Conservation (phyloP, 2,329 filamentous ascomycete genomes). For the Teratosphaeria nubilosa region DNA sequence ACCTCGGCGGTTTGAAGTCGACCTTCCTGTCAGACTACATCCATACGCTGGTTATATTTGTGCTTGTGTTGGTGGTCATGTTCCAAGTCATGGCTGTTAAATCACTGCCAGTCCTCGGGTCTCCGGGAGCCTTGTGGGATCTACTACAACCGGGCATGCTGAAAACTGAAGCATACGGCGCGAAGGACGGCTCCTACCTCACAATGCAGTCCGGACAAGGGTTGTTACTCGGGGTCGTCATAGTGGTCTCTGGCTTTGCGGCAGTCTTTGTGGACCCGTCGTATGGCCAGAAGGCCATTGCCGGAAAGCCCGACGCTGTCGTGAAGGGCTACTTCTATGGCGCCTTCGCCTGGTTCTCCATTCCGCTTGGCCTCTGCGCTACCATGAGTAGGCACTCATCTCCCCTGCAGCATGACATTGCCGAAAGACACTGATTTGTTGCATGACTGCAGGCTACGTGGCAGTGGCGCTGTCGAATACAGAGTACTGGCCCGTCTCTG, state of each 20-base stretch:
- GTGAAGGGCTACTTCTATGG: conserved; percentile 15
- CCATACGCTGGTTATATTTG: conserved; percentile 18
- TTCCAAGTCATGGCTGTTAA: conserved; percentile 11
- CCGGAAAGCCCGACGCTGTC: conserved; percentile 10
- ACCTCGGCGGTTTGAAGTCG: conserved; percentile 17
- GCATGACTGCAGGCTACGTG: conserved; percentile 10
- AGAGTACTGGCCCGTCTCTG: neutral
- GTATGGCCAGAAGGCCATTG: conserved; percentile 17
- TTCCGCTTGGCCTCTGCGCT: conserved; percentile 14
- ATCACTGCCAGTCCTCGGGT: neutral
- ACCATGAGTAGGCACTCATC: neutral
- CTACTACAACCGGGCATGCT: neutral
- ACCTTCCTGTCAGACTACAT: conserved; percentile 18
- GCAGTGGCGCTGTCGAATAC: conserved; percentile 8
- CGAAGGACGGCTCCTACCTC: conserved; percentile 16
- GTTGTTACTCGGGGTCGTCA: conserved; percentile 16
- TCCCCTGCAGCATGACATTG: neutral
- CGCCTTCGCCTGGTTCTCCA: conserved; percentile 17
- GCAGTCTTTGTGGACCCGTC: neutral
- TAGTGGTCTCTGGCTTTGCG: neutral
- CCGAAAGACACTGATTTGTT: neutral
- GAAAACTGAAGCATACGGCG: conserved; percentile 14
- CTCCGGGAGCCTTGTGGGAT: neutral
- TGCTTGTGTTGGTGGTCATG: conserved; percentile 12
- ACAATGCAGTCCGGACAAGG: conserved; percentile 16